A percentile compares a stretch with the other conserved stretches of the same genome.
Conservation (phyloP, 768 basidiomycete species). For the Lactifluus subvellereus region DNA sequence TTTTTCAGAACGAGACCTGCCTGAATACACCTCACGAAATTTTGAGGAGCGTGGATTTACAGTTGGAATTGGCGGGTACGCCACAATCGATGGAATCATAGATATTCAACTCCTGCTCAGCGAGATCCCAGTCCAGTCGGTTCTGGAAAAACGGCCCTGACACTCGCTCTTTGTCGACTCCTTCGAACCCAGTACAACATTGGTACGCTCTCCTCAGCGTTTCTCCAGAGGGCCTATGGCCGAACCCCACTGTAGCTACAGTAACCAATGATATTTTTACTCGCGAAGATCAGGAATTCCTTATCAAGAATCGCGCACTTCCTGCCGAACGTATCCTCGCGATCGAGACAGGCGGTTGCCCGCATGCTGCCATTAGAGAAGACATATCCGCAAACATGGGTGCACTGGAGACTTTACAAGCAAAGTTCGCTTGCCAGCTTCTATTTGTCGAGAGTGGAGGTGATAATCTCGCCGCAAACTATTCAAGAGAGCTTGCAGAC, state of each 20-base stretch:
- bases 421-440: slow-evolving; percentile 82
- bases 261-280: slow-evolving; percentile 99
- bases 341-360: slow-evolving; percentile 97
- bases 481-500: slow-evolving; percentile 92
- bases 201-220: slow-evolving; percentile 43
- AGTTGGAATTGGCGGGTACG: slow-evolving; percentile 94
- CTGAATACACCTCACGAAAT: slow-evolving; percentile 77
- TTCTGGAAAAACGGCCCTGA: slow-evolving; percentile 93
- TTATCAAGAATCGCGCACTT: slow-evolving; percentile 88
- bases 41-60: slow-evolving; percentile 95
- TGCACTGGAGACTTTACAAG: slow-evolving; percentile 90
- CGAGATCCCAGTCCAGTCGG: slow-evolving; percentile 76
- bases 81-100: slow-evolving; percentile 1
- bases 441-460: slow-evolving; percentile 96
- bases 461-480: slow-evolving; percentile 96
- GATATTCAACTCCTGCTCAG: background rate
- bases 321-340: slow-evolving; percentile 82
- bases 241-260: slow-evolving; percentile 50
- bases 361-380: slow-evolving; percentile 96
- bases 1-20: slow-evolving; percentile 87
- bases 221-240: slow-evolving; percentile 13
- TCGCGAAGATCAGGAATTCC: slow-evolving; percentile 93
- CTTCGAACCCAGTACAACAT: slow-evolving; percentile 86
- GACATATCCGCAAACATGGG: slow-evolving; percentile 98
- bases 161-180: slow-evolving; percentile 80